phyloP scores from a whole-genome alignment of 1,284 basidiomycete species.

The Boletus smithii region DNA sequence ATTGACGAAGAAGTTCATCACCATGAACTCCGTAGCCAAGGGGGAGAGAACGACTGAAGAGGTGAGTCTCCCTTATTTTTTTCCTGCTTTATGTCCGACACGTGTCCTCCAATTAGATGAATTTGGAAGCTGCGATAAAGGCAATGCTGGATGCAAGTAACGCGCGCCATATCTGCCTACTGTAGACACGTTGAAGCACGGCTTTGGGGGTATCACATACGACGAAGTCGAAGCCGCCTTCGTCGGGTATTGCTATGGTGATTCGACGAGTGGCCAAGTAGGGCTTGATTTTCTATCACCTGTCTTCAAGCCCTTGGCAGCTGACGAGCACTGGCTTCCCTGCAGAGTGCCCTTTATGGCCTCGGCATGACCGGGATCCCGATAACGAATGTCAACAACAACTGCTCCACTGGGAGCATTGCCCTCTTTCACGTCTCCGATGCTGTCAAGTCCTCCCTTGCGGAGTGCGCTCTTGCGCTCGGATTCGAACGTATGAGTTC shows the following conservation, averaged over 20 bases:
- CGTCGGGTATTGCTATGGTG: conserved; percentile 78
- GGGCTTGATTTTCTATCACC: background rate
- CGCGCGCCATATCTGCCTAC: background rate
- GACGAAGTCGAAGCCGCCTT: conserved; percentile 73
- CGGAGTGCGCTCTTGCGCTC: conserved; percentile 76
- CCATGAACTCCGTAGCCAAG: conserved; percentile 47
- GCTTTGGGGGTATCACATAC: conserved; percentile 65
- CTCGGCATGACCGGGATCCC: conserved; percentile 84
- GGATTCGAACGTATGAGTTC: conserved; percentile 88
- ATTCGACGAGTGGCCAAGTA: conserved; percentile 77
- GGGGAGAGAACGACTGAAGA: conserved; percentile 64
- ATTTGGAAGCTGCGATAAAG: conserved; percentile 59
- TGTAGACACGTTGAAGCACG: background rate
- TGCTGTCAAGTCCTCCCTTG: conserved; percentile 65
- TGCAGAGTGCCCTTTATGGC: conserved; percentile 62
- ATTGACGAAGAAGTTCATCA: background rate
- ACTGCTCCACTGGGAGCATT: conserved; percentile 76
- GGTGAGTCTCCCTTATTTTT: conserved; percentile 38
- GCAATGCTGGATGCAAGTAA: conserved; percentile 24
- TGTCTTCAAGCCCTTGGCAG: background rate
- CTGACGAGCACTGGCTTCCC: background rate
- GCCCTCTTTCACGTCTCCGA: conserved; percentile 71
- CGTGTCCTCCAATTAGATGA: conserved; percentile 50
- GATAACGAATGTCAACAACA: conserved; percentile 85
- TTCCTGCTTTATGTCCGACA: background rate